Conservation (phyloP, 2,329 filamentous ascomycete genomes). For the Fusarium sublunatum region DNA sequence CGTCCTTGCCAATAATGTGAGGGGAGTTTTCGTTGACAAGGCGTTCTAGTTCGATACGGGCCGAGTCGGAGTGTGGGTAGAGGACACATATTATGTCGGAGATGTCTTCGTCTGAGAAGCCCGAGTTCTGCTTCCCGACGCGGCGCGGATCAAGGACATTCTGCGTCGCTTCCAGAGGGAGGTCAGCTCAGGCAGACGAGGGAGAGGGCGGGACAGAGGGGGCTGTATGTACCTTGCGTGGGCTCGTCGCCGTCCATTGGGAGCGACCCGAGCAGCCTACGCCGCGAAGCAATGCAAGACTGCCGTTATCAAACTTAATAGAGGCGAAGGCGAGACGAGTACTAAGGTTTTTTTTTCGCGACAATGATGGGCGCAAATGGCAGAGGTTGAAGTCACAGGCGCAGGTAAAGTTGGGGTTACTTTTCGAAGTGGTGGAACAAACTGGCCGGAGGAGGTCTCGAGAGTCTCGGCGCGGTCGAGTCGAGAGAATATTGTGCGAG, state of each 20-base stretch:
- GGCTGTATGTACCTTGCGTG: slow-evolving; percentile 53
- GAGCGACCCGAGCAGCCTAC: slow-evolving; percentile 48
- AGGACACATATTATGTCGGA: slow-evolving; percentile 91
- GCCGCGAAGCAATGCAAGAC: slow-evolving; percentile 40
- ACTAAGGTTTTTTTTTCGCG: slow-evolving; percentile 2
- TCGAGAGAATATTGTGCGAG: slow-evolving; percentile 7
- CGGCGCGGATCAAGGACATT: slow-evolving; percentile 83
- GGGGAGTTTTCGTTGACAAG: slow-evolving; percentile 61
- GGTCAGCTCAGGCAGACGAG: slow-evolving; percentile 29
- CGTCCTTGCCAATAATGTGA: slow-evolving; percentile 62
- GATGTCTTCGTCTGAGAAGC: slow-evolving; percentile 83
- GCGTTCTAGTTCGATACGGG: slow-evolving; percentile 74
- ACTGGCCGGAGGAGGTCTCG: slow-evolving; percentile 1
- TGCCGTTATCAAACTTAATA: slow-evolving; percentile 26
- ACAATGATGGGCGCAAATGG: slow-evolving; percentile 31
- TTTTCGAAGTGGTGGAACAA: slow-evolving; percentile 25
- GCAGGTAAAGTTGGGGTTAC: slow-evolving; percentile 21
- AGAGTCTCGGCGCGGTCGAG: slow-evolving; percentile 18
- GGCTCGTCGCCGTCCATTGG: slow-evolving; percentile 60
- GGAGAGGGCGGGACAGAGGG: slow-evolving; percentile 6
- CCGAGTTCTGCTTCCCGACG: slow-evolving; percentile 82
- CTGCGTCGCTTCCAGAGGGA: slow-evolving; percentile 71
- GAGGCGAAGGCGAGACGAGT: slow-evolving; percentile 13
- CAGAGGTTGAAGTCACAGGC: slow-evolving; percentile 11
- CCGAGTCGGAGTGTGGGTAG: slow-evolving; percentile 79